Base-by-base conservation (phyloP, 164 flowering plant species). In the Tinospora cordifolia region DNA sequence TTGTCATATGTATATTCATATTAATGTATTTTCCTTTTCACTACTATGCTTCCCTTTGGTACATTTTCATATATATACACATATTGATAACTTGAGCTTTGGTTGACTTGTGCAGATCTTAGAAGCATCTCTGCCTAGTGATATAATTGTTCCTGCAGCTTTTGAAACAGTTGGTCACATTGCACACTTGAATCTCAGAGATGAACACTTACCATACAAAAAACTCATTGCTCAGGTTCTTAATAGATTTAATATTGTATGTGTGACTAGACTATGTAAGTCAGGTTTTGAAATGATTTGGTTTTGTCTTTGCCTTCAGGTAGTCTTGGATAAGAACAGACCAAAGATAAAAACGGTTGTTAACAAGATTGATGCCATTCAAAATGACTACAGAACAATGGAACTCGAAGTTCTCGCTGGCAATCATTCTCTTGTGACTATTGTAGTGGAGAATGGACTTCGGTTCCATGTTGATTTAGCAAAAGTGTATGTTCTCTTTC, bases 121-220 rank as follows among this genome's bases (percentile, higher is more conserved):
- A 80, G 92, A 88, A 79, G 86, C 84, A 38, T 74, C 90, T 83
- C 87, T 94, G 6, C 99, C 99, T 0, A 44, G 81, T 69, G 91
- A 84, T 62, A 72, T 84, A 79, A 79, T 84, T 65, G 70, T 89
- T 75, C 98, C 98, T 67, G 81, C 99, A 30, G 82, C 91, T 36
- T 94, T 89, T 79, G 98, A 94, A 81, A 87, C 82, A 4, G 91
- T 92, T 77, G 99, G 99, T 58, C 98, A 92, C 76, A 88, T 94
- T 77, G 96, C 91, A 13, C 97, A 90, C 81, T 79, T 94, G 74
- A 94, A 94, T 73, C 78, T 94, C 70, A 84, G 84, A 76, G 93
- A 92, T 65, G 99, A 94, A 68, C 97, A 94, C 77, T 75, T 84
- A 41, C 89, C 91, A 36, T 90, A 82, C 86, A 92, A 87, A 79